These are phyloP conservation scores for Ophiosphaerella herpotricha DNA, from an alignment of 2,329 filamentous ascomycete genomes.

Conservation along the genomic window DNA sequence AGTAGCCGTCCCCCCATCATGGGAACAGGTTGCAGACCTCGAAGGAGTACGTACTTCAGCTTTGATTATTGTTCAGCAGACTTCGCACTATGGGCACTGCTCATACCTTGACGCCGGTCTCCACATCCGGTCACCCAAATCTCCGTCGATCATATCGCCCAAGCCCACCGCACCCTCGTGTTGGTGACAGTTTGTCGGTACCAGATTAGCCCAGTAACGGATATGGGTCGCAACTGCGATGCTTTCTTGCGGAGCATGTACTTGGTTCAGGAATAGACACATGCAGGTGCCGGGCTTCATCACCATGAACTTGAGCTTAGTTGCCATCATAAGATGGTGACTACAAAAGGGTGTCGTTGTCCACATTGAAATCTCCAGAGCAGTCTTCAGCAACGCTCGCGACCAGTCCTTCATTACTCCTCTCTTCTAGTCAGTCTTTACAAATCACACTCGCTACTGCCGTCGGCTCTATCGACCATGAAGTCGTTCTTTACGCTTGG, in stretches of 20 bases:
- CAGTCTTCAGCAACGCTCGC: conserved; percentile 4
- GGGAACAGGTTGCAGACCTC: background rate
- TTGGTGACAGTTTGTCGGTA: background rate
- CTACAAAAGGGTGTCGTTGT: conserved; percentile 23
- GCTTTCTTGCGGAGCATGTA: too few species aligned
- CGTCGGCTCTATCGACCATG: conserved; percentile 19
- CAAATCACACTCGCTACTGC: conserved; percentile 1
- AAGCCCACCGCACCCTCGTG: background rate
- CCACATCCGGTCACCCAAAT: background rate
- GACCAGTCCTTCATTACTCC: background rate
- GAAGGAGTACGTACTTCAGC: too few species aligned
- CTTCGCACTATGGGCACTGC: background rate
- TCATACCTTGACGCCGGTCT: background rate
- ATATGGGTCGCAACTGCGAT: background rate
- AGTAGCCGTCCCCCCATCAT: too few species aligned
- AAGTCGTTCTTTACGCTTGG: conserved; percentile 26
- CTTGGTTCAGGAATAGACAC: too few species aligned
- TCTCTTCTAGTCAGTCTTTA: conserved; percentile 10
- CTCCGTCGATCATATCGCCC: background rate
- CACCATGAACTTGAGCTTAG: background rate
- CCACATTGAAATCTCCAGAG: conserved; percentile 1
- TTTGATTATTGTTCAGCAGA: background rate
- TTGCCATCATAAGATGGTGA: conserved; percentile 14
- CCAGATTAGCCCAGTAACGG: background rate
- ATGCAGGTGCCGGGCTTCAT: background rate